Evolutionary conservation across 805 yeast genomes (phyloP), one percentile per base, ranked within the genome.

Genomic region (Saturnispora hagleri): DNA sequence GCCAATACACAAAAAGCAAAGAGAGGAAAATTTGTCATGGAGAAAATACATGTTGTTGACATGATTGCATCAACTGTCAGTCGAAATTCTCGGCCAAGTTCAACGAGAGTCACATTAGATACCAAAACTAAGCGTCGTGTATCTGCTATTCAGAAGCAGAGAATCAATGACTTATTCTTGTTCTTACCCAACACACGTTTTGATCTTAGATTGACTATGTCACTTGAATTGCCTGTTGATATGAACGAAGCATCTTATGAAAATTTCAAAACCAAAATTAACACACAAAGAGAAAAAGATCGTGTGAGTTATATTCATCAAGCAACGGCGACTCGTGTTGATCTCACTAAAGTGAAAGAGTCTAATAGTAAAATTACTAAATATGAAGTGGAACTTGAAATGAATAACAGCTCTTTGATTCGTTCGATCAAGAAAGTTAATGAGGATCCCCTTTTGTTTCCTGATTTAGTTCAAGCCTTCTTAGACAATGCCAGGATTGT

Each of bases 181-280:
- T 82, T 79, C 60, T 76, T 84, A 51, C 97, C 97, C 4, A 83
- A 86, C 56, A 79, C 86, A 33, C 73, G 81, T 66, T 83, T 82
- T 62, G 97, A 89, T 67, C 72, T 84, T 58, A 76, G 95, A 58
- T 70, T 89, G 36, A 82, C 95, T 5, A 69, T 90, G 56, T 80
- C 88, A 38, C 67, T 86, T 28, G 97, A 89, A 78, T 64, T 82
- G 53, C 96, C 96, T 0, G 77, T 79, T 24, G 75, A 77, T 34
- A 81, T 76, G 52, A 67, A 64, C 43, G 70, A 65, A 69, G 67
- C 79, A 63, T 66, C 82, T 70, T 58, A 83, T 63, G 77, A 75
- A 68, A 75, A 72, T 61, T 78, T 66, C 72, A 73, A 62, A 70
- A 76, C 60, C 71, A 76, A 62, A 70, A 75, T 53, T 7, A 71